Base-by-base conservation (phyloP, 2,329 filamentous ascomycete species). In the Aspergillus neoniger region DNA sequence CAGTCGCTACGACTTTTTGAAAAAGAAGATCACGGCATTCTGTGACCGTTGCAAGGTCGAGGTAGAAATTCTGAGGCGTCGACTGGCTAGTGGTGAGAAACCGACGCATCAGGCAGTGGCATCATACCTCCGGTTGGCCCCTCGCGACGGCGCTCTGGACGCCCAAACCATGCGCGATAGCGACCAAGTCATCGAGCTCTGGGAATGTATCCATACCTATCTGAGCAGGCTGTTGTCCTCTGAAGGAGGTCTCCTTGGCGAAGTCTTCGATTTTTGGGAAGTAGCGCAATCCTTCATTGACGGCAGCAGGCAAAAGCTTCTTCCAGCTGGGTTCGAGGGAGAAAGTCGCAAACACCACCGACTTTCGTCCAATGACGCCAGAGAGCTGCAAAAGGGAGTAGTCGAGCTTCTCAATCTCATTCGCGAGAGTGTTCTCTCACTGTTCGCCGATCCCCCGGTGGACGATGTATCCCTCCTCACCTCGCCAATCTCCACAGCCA, bases 241-340 rank as follows among this genome's bases (percentile, higher is more conserved):
- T 5, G 81, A 88, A 6, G 87, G 88, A 63, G 95, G 95, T 4
- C 83, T 98, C 15, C 81, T 99, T 5, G 92, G 92, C 0, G 95
- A 99, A 74, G 85, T 98, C 1, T 79, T 96, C 17, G 92, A 96
- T 65, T 98, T 96, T 75, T 97, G 94, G 92, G 91, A 96, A 66
- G 95, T 89, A 14, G 88, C 93, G 0, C 89, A 96, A 69, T 90
- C 91, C 0, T 99, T 99, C 73, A 89, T 98, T 60, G 88, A 92
- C 49, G 94, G 93, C 17, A 91, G 86, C 65, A 90, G 91, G 25
- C 94, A 98, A 73, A 87, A 86, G 64, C 86, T 85, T 14, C 80
- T 99, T 57, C 94, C 95, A 0, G 82, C 85, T 43, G 93, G 92
- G 8, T 91, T 92, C 70, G 91, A 94, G 62, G 90, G 90, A 21